Conservation (phyloP, 352 stramenopile species). For the Phytophthora sansomeana region DNA sequence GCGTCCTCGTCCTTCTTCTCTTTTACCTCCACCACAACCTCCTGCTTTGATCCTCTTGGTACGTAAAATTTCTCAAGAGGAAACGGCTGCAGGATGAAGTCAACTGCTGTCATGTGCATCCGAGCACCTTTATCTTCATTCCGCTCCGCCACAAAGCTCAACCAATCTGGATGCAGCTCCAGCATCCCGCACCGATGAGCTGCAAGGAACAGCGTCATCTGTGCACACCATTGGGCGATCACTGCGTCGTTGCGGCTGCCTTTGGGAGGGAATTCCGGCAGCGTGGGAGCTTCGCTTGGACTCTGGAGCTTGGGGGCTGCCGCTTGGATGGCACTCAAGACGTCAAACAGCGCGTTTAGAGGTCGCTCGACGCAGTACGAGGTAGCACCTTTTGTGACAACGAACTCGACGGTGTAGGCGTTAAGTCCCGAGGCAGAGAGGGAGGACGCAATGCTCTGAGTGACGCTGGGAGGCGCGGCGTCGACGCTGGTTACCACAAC, state of each 20-base stretch:
- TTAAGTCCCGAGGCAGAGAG: constrained; percentile 44
- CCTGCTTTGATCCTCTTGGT: constrained; percentile 57
- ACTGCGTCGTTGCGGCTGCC: constrained; percentile 52
- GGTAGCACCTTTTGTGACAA: constrained; percentile 55
- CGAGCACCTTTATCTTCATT: constrained; percentile 52
- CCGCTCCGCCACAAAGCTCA: constrained; percentile 62
- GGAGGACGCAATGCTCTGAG: constrained; percentile 47
- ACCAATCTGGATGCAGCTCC: constrained; percentile 52
- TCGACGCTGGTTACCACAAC: constrained; percentile 79
- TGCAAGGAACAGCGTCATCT: constrained; percentile 67
- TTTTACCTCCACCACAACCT: constrained; percentile 55
- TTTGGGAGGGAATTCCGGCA: constrained; percentile 64
- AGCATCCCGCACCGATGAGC: constrained; percentile 37
- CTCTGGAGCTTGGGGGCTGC: constrained; percentile 2
- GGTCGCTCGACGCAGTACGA: constrained; percentile 68
- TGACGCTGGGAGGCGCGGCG: constrained; percentile 38
- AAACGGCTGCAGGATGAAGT: constrained; percentile 88
- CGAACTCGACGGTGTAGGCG: constrained; percentile 64
- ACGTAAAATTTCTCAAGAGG: constrained; percentile 67
- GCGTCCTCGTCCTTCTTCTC: constrained; percentile 30
- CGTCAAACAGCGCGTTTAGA: constrained; percentile 48
- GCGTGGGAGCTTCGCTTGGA: background rate
- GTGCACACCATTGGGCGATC: constrained; percentile 72
- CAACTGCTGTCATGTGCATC: constrained; percentile 82
- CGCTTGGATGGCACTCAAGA: constrained; percentile 42